Evolutionary conservation across 2,329 filamentous ascomycete species (phyloP), one percentile per base, ranked within the genome.

Genomic region (Alternaria triticina): DNA sequence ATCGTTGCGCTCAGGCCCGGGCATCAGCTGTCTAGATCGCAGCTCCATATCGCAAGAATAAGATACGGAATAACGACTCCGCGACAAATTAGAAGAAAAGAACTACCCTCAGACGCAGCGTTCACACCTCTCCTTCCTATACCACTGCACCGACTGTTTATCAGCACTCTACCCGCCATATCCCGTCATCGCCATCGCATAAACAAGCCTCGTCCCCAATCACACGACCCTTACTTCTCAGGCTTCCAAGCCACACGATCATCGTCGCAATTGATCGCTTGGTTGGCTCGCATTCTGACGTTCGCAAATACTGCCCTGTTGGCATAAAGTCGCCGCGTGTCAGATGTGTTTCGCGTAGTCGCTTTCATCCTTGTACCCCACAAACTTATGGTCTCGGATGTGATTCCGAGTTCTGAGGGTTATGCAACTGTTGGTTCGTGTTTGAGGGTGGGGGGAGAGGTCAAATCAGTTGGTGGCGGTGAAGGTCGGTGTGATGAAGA

Each of bases 1-100:
- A 33, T 65, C 61, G 56, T 74, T 47, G 54, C 46, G 15, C 20
- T 56, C 17, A 4, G 47, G 15, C 22, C 13, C 20, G 44, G 15
- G 33, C 27, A 47, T 36, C 5, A 50, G 43, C 43, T 61, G 52
- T 40, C 51, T 52, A 7, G 11, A 12, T 55, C 20, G 36, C 17
- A 30, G 6, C 20, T 33, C 13, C 36, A 55, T 55, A 22, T 23
- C 36, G 15, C 36, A 40, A 40, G 7, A 40, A 40, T 3, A 5
- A 40, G 11, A 40, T 40, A 6, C 9, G 36, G 36, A 40, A 40
- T 17, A 40, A 40, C 36, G 2, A 40, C 36, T 40, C 36, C 36
- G 36, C n/a, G 36, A 17, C 36, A 17, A 8, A 40, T 40, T 40
- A 17, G n/a, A 40, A 40, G 36, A 40, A 40, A 40, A 40, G 36